These are phyloP conservation scores for Glebionis coronaria DNA, from an alignment of 129 eudicot species.

Conservation along the genomic window DNA sequence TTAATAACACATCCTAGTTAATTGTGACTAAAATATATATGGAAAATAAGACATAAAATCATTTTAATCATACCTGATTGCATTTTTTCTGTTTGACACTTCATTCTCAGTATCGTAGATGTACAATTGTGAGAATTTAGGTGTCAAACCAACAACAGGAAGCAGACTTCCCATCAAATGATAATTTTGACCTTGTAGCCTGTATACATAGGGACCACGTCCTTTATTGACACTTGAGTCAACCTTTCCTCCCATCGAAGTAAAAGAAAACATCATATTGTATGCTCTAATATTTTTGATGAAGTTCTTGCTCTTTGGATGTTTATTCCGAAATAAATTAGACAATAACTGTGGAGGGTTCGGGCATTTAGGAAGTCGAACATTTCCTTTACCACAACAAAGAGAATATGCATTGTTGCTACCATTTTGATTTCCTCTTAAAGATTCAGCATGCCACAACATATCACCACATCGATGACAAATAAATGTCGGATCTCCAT, in stretches of 20 bases:
- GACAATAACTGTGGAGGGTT: too few species aligned
- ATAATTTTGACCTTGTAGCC: not conserved
- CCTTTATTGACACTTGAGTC: not conserved
- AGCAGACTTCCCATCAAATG: not conserved
- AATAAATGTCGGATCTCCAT: too few species aligned
- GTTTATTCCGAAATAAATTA: too few species aligned
- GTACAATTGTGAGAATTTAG: not conserved
- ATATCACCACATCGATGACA: too few species aligned
- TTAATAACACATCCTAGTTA: not conserved
- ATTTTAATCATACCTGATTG: not conserved
- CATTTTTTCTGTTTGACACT: not conserved
- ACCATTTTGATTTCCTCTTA: too few species aligned
- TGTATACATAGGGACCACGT: not conserved
- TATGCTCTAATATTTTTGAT: not conserved
- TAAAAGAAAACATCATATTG: not conserved
- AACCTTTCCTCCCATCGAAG: not conserved
- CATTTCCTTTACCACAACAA: not conserved
- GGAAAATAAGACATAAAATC: not conserved
- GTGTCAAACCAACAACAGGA: not conserved
- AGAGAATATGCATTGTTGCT: too few species aligned
- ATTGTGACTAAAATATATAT: not conserved
- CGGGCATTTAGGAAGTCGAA: too few species aligned
- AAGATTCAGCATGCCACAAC: too few species aligned
- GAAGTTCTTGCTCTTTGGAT: not conserved
- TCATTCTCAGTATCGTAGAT: not conserved